Conservation (phyloP, 352 stramenopile genomes). For the Pythium brachiatum region DNA sequence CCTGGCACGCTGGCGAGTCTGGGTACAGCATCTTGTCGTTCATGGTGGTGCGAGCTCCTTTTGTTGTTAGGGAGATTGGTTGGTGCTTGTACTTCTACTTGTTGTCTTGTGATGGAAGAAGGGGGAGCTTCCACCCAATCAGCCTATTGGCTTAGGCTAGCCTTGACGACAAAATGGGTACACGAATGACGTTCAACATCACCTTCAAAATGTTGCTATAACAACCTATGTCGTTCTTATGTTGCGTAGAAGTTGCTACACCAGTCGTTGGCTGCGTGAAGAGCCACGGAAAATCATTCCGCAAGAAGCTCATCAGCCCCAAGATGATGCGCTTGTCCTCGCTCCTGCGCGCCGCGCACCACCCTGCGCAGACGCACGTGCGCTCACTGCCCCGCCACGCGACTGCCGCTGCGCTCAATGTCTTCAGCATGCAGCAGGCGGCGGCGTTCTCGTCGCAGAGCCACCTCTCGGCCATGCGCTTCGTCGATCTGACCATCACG, state of each 20-base stretch:
- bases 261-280: conserved; percentile 24
- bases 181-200: conserved; percentile 3
- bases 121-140: too few relatives aligned
- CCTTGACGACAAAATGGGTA: too few relatives aligned
- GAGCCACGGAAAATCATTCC: conserved; percentile 10
- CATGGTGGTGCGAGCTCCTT: too few relatives aligned
- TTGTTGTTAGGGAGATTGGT: too few relatives aligned
- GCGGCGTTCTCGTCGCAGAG: conserved; percentile 14
- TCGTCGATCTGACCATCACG: conserved; percentile 29
- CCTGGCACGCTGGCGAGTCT: too few relatives aligned
- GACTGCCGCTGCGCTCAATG: not conserved
- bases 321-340: conserved; percentile 22
- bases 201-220: not conserved
- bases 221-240: not conserved
- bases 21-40: too few relatives aligned
- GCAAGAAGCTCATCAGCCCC: not conserved
- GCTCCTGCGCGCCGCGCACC: conserved; percentile 3
- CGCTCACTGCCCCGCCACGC: not conserved
- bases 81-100: too few relatives aligned
- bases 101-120: too few relatives aligned
- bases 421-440: not conserved
- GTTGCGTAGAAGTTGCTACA: not conserved
- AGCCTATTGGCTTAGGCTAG: too few relatives aligned
- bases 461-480: conserved; percentile 24
- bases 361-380: conserved; percentile 2